phyloP scores from a whole-genome alignment of 2,329 filamentous ascomycete species.

The Sporothrix schenckii region DNA sequence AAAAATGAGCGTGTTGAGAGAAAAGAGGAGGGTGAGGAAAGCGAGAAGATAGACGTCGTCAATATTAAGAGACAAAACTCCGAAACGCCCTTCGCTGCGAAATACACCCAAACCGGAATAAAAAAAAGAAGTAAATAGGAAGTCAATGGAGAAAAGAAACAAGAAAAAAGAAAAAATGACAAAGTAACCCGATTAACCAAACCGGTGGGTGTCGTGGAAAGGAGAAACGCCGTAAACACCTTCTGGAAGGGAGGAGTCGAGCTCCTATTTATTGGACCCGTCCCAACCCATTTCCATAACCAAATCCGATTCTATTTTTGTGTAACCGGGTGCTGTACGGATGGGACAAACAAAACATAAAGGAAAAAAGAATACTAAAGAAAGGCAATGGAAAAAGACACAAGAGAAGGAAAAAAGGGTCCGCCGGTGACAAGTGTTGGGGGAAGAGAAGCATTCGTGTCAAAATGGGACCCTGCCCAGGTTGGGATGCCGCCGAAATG shows the following conservation, averaged over 20 bases:
- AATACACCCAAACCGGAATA: slow-evolving; percentile 2
- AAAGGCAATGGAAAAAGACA: neutral
- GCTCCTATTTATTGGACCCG: neutral
- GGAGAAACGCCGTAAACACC: slow-evolving; percentile 18
- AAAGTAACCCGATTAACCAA: neutral
- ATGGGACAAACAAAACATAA: slow-evolving; percentile 5
- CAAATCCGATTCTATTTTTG: slow-evolving; percentile 19
- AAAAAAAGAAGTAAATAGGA: neutral
- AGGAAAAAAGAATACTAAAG: neutral
- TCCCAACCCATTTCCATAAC: neutral
- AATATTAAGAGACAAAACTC: slow-evolving; percentile 25
- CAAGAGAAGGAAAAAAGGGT: neutral
- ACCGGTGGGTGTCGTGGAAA: slow-evolving; percentile 2
- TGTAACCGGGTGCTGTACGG: slow-evolving; percentile 5
- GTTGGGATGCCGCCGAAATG: neutral
- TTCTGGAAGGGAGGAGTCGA: slow-evolving; percentile 1
- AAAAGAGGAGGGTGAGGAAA: neutral
- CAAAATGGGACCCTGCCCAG: neutral
- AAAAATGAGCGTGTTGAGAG: neutral
- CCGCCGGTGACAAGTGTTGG: neutral
- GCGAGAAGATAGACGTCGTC: slow-evolving; percentile 5
- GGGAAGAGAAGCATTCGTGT: neutral
- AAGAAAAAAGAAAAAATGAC: neutral
- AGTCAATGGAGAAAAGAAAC: neutral
- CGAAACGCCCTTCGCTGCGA: slow-evolving; percentile 28